phyloP scores from a whole-genome alignment of 2,329 filamentous ascomycete species.

The Calonectria pseudoreteaudii region DNA sequence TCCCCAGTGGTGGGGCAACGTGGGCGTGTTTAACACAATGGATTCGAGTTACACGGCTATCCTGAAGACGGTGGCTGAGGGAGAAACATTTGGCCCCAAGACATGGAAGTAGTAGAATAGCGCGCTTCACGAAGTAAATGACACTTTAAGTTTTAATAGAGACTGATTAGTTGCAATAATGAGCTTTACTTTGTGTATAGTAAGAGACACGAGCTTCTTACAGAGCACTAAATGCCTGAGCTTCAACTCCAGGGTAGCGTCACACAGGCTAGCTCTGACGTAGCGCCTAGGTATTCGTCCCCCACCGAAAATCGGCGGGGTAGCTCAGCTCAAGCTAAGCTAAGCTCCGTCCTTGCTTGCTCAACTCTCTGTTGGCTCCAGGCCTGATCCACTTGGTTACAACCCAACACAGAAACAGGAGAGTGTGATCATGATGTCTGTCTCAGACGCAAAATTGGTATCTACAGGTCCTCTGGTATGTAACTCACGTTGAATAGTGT shows the following conservation, averaged over 20 bases:
- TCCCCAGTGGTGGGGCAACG: constrained; percentile 61
- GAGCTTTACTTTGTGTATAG: not conserved
- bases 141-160: not conserved
- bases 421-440: constrained; percentile 57
- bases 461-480: constrained; percentile 59
- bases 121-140: not conserved
- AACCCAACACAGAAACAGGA: not conserved
- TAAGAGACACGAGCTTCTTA: not conserved
- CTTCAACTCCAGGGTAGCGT: constrained; percentile 31
- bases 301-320: constrained; percentile 34
- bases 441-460: constrained; percentile 56
- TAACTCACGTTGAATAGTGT: not conserved
- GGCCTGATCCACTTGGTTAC: constrained; percentile 17
- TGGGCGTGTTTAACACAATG: constrained; percentile 61
- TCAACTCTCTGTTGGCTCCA: constrained; percentile 10
- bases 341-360: not conserved
- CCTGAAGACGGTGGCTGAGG: constrained; percentile 58
- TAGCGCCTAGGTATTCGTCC: constrained; percentile 13
- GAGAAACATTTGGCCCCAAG: constrained; percentile 68
- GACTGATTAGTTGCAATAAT: not conserved
- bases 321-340: not conserved
- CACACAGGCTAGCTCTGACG: constrained; percentile 13
- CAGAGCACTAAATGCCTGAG: not conserved
- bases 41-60: constrained; percentile 66
- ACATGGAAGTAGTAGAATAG: constrained; percentile 50